A percentile compares a stretch with the other conserved stretches of the same genome.
These are phyloP conservation scores for Trametes cubensis DNA, from an alignment of 768 basidiomycete species.

Conservation along the genomic window DNA sequence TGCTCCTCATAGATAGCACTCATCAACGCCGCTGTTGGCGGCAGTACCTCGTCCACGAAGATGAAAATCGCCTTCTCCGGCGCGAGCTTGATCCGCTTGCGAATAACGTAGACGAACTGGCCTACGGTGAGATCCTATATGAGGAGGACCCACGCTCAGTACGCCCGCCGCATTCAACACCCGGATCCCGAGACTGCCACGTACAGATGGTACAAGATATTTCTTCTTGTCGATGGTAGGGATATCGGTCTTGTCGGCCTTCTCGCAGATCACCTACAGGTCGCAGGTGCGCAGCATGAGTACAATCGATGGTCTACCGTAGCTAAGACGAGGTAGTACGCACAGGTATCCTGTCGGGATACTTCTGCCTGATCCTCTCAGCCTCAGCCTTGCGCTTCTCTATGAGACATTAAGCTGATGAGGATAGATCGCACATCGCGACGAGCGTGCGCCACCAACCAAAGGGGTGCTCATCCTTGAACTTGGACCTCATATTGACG, in stretches of 20 bases:
- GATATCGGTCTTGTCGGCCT: constrained; percentile 97
- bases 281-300: constrained; percentile 6
- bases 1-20: constrained; percentile 99
- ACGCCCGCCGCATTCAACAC: not conserved
- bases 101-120: constrained; percentile 99
- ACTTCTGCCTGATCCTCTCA: constrained; percentile 98
- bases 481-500: constrained; percentile 82
- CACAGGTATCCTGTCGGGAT: constrained; percentile 97
- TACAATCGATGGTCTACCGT: constrained; percentile 1
- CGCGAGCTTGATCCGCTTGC: constrained; percentile 99
- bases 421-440: constrained; percentile 35
- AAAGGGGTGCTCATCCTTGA: constrained; percentile 99
- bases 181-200: constrained; percentile 31
- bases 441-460: constrained; percentile 56
- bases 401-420: constrained; percentile 41
- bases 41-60: constrained; percentile 98
- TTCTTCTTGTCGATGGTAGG: constrained; percentile 99
- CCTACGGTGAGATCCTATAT: constrained; percentile 91
- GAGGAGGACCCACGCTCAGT: constrained; percentile 3
- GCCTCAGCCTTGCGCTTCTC: constrained; percentile 99
- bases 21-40: constrained; percentile 98
- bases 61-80: constrained; percentile 99
- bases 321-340: constrained; percentile 37
- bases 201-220: constrained; percentile 95
- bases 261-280: constrained; percentile 97